These are phyloP conservation scores for Diaporthe sp. DNA, from an alignment of 2,329 filamentous ascomycete genomes.

Conservation along the genomic window DNA sequence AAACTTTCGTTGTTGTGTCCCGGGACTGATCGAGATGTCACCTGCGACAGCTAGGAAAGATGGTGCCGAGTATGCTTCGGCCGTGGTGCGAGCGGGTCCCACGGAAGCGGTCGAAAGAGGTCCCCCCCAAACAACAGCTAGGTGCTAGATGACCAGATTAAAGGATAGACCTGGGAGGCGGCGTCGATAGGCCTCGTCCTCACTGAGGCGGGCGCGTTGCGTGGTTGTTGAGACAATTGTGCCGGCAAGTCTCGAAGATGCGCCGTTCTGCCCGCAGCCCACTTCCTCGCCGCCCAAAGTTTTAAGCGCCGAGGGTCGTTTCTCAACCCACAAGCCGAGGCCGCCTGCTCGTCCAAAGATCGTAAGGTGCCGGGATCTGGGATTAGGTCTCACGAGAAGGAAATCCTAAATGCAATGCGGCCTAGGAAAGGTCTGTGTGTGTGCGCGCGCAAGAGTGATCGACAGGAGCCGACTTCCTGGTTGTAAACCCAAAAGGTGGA, in stretches of 20 bases:
- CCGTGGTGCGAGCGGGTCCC: neutral
- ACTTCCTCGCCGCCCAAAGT: conserved; percentile 12
- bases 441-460: conserved; percentile 17
- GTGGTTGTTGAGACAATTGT: conserved; percentile 1
- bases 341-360: conserved; percentile 22
- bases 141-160: neutral
- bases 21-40: conserved; percentile 18
- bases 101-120: neutral
- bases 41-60: conserved; percentile 25
- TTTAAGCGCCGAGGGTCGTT: conserved; percentile 23
- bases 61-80: conserved; percentile 5
- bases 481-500: conserved; percentile 21
- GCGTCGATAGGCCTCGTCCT: neutral
- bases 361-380: conserved; percentile 20
- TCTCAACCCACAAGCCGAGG: conserved; percentile 13
- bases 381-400: conserved; percentile 4
- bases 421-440: conserved; percentile 26
- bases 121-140: neutral
- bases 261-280: conserved; percentile 12
- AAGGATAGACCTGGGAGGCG: neutral
- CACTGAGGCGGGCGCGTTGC: conserved; percentile 1
- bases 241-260: conserved; percentile 20
- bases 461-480: conserved; percentile 27
- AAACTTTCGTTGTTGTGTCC: conserved; percentile 2
- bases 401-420: conserved; percentile 22